A percentile compares a stretch with the other conserved stretches of the same genome.
Conservation (phyloP, 73 alveolate genomes). For the Durusdinium trenchii region DNA sequence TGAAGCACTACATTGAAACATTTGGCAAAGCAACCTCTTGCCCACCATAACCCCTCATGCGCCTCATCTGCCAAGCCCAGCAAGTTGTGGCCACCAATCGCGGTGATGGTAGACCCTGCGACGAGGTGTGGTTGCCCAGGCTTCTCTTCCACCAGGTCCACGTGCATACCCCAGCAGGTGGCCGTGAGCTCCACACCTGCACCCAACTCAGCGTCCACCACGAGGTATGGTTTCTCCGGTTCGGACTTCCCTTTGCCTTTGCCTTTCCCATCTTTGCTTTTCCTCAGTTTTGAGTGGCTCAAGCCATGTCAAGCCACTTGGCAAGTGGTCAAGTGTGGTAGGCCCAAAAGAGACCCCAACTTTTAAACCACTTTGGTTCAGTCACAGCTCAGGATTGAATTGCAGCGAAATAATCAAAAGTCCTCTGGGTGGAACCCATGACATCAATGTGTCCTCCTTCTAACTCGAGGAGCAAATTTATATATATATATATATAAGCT, state of each 20-base stretch:
- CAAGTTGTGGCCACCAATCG: conserved; percentile 51
- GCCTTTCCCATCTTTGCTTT: conserved; percentile 25
- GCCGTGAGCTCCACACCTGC: conserved; percentile 70
- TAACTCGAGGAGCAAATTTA: too few species aligned
- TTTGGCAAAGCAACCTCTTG: not conserved
- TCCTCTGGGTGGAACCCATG: too few species aligned
- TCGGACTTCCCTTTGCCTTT: conserved; percentile 58
- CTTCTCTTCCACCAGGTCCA: conserved; percentile 72
- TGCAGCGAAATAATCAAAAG: too few species aligned
- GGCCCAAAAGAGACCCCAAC: too few species aligned
- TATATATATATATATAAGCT: too few species aligned
- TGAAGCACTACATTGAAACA: too few species aligned
- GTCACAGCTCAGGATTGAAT: too few species aligned
- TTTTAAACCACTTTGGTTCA: too few species aligned
- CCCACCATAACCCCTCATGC: not conserved
- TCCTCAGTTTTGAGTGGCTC: not conserved
- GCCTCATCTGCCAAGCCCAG: conserved; percentile 57
- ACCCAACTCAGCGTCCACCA: conserved; percentile 57
- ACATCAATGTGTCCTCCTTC: too few species aligned
- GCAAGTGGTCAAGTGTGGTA: too few species aligned
- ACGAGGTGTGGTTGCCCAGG: conserved; percentile 86
- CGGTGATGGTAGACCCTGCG: conserved; percentile 79
- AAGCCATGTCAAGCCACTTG: too few species aligned
- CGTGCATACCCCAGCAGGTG: conserved; percentile 93
- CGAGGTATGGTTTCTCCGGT: conserved; percentile 51